Evolutionary conservation across 2,329 filamentous ascomycete genomes (phyloP).

Genomic region (Microcyclosporella mali): DNA sequence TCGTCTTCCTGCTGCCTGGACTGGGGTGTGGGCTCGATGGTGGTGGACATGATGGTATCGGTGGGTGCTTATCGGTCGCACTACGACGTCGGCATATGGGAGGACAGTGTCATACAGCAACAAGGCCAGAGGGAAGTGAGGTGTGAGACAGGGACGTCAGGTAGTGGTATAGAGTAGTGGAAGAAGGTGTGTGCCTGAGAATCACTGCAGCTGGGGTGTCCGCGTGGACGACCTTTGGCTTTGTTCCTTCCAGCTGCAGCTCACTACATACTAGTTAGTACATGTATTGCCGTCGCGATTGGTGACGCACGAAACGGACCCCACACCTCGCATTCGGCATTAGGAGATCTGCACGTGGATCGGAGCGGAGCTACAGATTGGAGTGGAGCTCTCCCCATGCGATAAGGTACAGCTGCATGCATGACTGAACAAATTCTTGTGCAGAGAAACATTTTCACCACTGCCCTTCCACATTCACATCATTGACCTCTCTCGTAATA

Average conservation of each 20-base stretch:
- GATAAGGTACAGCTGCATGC: not conserved
- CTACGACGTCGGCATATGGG: conserved; percentile 1
- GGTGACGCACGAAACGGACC: too few species aligned
- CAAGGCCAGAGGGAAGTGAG: not conserved
- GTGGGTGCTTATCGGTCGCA: conserved; percentile 6
- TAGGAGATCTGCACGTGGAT: too few species aligned
- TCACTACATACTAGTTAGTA: too few species aligned
- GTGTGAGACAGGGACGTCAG: not conserved
- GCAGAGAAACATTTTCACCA: not conserved
- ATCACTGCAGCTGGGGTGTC: not conserved
- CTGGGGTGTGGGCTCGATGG: conserved; percentile 2
- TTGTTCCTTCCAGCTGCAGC: not conserved
- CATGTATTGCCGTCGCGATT: too few species aligned
- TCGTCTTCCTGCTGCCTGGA: conserved; percentile 8
- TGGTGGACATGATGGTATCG: conserved; percentile 7
- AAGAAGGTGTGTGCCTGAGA: conserved; percentile 2
- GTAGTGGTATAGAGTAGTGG: not conserved
- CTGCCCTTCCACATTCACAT: too few species aligned
- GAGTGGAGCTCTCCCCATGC: not conserved
- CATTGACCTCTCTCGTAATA: not conserved
- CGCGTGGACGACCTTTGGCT: not conserved
- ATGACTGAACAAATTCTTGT: not conserved
- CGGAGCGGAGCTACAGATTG: not conserved
- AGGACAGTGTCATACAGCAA: not conserved
- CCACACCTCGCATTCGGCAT: too few species aligned